These are phyloP conservation scores for Boletus vermiculosoides DNA, from an alignment of 768 basidiomycete species.

Conservation along the genomic window DNA sequence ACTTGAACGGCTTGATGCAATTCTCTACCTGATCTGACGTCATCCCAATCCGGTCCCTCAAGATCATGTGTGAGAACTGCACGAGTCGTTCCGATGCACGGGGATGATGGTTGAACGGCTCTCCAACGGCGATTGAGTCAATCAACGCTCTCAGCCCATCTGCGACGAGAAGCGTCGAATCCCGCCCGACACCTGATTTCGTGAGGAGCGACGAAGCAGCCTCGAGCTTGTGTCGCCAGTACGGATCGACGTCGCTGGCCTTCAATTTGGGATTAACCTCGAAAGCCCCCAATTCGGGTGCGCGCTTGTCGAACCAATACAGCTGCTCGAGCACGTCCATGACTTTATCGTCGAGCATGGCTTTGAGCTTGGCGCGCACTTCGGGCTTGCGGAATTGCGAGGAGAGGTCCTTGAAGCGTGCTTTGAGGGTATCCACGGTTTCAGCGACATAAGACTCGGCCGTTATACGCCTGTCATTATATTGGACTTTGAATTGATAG, in stretches of 20 bases:
- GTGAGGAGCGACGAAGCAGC: slow-evolving; percentile 91
- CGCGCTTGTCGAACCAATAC: slow-evolving; percentile 93
- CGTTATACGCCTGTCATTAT: slow-evolving; percentile 92
- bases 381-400: slow-evolving; percentile 85
- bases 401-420: slow-evolving; percentile 82
- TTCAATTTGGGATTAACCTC: slow-evolving; percentile 68
- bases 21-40: slow-evolving; percentile 99
- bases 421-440: slow-evolving; percentile 90
- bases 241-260: slow-evolving; percentile 76
- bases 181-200: slow-evolving; percentile 93
- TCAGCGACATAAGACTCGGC: slow-evolving; percentile 98
- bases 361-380: slow-evolving; percentile 85
- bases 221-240: slow-evolving; percentile 96
- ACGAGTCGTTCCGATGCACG: slow-evolving; percentile 84
- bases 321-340: slow-evolving; percentile 97
- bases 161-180: slow-evolving; percentile 91
- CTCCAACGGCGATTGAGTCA: slow-evolving; percentile 82
- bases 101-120: slow-evolving; percentile 92
- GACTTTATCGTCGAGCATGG: slow-evolving; percentile 92
- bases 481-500: slow-evolving; percentile 99
- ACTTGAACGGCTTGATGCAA: slow-evolving; percentile 99
- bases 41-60: slow-evolving; percentile 88
- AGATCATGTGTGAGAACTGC: slow-evolving; percentile 88
- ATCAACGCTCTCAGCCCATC: slow-evolving; percentile 89
- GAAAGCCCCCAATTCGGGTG: slow-evolving; percentile 68